phyloP scores from a whole-genome alignment of 257 asterid genomes.

The Solanum sparsipilum region DNA sequence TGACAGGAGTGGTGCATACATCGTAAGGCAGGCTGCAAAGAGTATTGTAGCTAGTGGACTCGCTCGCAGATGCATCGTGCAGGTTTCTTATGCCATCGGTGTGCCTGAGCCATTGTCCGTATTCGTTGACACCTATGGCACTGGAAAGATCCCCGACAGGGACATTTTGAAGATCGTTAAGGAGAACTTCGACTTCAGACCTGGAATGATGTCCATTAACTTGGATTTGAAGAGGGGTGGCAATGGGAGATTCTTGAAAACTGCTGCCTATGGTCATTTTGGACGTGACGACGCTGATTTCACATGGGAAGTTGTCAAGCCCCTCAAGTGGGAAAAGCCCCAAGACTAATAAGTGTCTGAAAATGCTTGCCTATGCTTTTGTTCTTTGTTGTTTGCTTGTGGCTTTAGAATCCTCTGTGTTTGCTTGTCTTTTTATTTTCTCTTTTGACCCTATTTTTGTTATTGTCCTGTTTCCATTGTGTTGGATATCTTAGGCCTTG shows the following conservation, averaged over 20 bases:
- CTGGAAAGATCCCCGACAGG: constrained; percentile 50
- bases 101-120: constrained; percentile 56
- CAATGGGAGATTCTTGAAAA: constrained; percentile 40
- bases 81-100: constrained; percentile 58
- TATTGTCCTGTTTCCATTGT: background rate
- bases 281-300: constrained; percentile 48
- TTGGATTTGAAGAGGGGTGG: constrained; percentile 55
- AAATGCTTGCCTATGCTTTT: background rate
- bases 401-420: background rate
- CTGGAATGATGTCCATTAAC: constrained; percentile 50
- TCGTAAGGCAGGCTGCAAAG: constrained; percentile 56
- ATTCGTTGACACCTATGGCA: constrained; percentile 43
- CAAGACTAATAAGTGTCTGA: constrained; percentile 15
- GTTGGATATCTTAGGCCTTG: background rate
- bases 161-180: constrained; percentile 42
- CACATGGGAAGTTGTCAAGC: constrained; percentile 57
- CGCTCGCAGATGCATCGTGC: constrained; percentile 49
- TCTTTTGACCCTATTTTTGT: background rate
- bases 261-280: constrained; percentile 57
- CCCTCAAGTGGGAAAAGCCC: constrained; percentile 47
- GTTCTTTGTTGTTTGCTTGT: background rate
- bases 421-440: background rate
- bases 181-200: constrained; percentile 51
- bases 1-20: constrained; percentile 55
- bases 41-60: constrained; percentile 45